Percentiles rank a stretch among this genome's conserved stretches.
Evolutionary conservation across 2,329 filamentous ascomycete species (phyloP).

Genomic region (Chrysoporthe puriensis): DNA sequence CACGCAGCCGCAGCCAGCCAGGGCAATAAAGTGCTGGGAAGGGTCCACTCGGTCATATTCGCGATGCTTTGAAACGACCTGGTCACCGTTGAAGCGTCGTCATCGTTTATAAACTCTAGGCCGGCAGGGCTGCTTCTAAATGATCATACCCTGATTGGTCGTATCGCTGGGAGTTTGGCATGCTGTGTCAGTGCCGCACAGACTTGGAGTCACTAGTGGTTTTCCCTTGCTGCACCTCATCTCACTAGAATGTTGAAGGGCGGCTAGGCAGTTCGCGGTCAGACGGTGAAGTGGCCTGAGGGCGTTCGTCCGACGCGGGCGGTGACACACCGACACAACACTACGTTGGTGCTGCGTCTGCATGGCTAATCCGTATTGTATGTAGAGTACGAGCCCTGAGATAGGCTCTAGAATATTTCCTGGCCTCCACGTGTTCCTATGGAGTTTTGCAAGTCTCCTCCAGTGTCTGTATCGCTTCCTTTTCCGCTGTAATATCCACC

Average conservation of each 20-base stretch:
- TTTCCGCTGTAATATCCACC: no score
- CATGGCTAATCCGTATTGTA: no score
- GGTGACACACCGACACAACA: no score
- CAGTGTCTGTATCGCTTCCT: background rate
- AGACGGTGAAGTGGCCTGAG: no score
- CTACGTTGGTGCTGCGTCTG: no score
- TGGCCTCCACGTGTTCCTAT: no score
- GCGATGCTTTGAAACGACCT: slow-evolving; percentile 29
- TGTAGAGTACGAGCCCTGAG: no score
- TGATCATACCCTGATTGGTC: background rate
- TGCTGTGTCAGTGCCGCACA: background rate
- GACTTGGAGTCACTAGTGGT: background rate
- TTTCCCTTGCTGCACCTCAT: background rate
- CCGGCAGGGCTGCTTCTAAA: background rate
- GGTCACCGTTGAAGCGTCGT: slow-evolving; percentile 22
- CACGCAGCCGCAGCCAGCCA: background rate
- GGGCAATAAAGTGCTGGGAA: background rate
- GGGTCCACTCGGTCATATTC: background rate
- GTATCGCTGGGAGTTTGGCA: background rate
- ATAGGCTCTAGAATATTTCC: no score
- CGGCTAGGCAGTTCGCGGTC: no score
- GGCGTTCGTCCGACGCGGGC: no score
- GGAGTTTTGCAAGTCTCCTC: background rate
- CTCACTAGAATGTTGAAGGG: background rate
- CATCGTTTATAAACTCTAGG: background rate